A percentile compares a stretch with the other conserved stretches of the same genome.
Conservation (phyloP, 1,139 yeast species). For the Saccharomyces hybrid region DNA sequence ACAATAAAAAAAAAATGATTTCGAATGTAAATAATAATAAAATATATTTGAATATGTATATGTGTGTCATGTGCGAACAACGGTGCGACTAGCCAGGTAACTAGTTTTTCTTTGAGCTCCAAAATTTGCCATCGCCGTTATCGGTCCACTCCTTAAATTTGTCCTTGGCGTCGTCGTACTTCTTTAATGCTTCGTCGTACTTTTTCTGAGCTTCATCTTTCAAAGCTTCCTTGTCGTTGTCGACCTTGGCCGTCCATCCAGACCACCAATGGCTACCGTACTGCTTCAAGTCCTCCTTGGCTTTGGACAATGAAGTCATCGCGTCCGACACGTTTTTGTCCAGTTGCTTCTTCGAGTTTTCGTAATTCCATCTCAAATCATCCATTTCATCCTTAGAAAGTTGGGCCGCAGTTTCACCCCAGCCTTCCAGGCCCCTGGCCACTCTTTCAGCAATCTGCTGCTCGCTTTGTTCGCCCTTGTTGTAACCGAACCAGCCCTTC, state of each 20-base stretch:
- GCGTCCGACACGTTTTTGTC: conserved; percentile 19
- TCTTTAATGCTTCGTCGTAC: conserved; percentile 30
- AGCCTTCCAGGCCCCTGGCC: conserved; percentile 35
- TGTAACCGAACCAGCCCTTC: conserved; percentile 24
- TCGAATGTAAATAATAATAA: background rate
- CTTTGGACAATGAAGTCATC: background rate
- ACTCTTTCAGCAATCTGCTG: conserved; percentile 32
- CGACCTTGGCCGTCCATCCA: background rate
- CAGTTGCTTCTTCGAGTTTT: conserved; percentile 12
- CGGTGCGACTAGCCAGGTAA: too few species aligned
- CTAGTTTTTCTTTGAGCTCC: conserved; percentile 13
- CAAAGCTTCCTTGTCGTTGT: conserved; percentile 5
- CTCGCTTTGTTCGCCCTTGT: conserved; percentile 18
- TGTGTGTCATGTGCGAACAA: conserved; percentile 18
- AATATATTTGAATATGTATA: background rate
- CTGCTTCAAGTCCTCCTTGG: background rate
- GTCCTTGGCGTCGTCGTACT: conserved; percentile 29
- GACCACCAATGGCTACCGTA: background rate
- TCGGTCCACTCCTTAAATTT: conserved; percentile 25
- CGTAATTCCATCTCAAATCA: conserved; percentile 21
- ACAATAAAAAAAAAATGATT: background rate
- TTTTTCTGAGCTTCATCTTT: conserved; percentile 28
- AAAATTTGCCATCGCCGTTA: conserved; percentile 24
- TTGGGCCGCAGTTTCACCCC: conserved; percentile 40
- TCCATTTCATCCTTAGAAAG: conserved; percentile 38